A percentile compares a stretch with the other conserved stretches of the same genome.
phyloP scores from a whole-genome alignment of 305 asterid genomes.

The Fraxinus sp. region DNA sequence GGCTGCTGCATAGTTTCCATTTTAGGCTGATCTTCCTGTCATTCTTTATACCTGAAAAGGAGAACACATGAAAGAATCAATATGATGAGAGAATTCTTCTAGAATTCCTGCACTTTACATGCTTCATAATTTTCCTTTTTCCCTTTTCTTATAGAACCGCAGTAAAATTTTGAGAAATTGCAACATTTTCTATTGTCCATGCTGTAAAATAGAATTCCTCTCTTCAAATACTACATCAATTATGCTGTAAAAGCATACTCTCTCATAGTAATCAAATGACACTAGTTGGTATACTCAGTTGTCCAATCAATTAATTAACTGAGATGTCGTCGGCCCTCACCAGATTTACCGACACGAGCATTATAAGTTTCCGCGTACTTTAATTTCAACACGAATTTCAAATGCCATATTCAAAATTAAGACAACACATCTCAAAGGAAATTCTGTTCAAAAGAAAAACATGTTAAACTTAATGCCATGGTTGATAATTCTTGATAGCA shows the following conservation, averaged over 20 bases:
- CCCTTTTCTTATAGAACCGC: too few species aligned
- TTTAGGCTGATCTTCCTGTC: too few species aligned
- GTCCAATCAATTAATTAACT: neutral
- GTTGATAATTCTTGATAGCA: neutral
- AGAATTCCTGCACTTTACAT: too few species aligned
- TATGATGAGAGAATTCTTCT: too few species aligned
- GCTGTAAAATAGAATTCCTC: neutral
- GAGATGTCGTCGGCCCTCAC: neutral
- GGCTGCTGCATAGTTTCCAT: too few species aligned
- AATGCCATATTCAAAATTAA: neutral
- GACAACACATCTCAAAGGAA: neutral
- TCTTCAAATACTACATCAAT: neutral
- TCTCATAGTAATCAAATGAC: neutral
- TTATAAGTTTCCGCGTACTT: neutral
- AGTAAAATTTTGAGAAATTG: too few species aligned
- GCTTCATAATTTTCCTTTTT: too few species aligned
- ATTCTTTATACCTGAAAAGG: too few species aligned
- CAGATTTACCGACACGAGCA: neutral
- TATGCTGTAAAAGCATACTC: neutral
- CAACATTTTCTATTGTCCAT: too few species aligned
- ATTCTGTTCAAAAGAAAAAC: neutral
- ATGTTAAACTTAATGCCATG: neutral
- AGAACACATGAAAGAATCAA: too few species aligned
- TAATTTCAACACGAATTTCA: neutral
- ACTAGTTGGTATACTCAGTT: neutral